Base-by-base conservation (phyloP, 1,284 basidiomycete genomes). In the Tilletia walkeri region DNA sequence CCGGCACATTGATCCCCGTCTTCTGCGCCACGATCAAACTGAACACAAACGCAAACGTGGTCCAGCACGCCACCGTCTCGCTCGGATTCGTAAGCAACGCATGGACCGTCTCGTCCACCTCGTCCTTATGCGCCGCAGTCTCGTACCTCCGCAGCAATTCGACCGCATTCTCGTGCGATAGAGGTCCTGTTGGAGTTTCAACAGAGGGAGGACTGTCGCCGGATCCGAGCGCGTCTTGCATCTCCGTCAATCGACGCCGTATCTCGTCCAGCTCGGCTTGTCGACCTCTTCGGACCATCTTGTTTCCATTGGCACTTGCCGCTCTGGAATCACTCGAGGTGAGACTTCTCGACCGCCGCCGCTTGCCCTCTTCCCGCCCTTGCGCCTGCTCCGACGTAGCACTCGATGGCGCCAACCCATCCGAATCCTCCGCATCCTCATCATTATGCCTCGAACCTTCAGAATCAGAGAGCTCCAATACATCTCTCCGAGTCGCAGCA, bases 21-120 rank as follows among this genome's bases (percentile, higher is more conserved):
- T 36, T 24, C 20, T 61, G 56, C 56, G 56, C 56, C 56, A 61
- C 56, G 24, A 61, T 36, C 56, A 61, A 36, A 30, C 56, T 61
- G 56, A 61, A 61, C 3, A 61, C 56, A 36, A 61, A 61, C 56
- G 56, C 56, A 61, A 61, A 61, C 56, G 34, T 61, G 2, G 56
- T 61, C 56, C 56, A 61, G 24, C 56, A 61, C 36, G 56, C 56
- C 5, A 61, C 56, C 56, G 56, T 61, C 56, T 61, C 56, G 56
- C 56, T 61, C 24, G 56, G 56, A 30, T 61, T 24, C 18, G 20
- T 36, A 6, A 61, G 7, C 7, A 61, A 30, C 34, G 56, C 56
- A 20, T 24, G 24, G 6, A 61, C 36, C 9, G 12, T 30, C 18
- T 61, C 56, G 56, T 61, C 56, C 50, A 30, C 24, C 18, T n/a